Evolutionary conservation across 2,329 filamentous ascomycete genomes (phyloP).

Genomic region (Cladosporium sphaerospermum): DNA sequence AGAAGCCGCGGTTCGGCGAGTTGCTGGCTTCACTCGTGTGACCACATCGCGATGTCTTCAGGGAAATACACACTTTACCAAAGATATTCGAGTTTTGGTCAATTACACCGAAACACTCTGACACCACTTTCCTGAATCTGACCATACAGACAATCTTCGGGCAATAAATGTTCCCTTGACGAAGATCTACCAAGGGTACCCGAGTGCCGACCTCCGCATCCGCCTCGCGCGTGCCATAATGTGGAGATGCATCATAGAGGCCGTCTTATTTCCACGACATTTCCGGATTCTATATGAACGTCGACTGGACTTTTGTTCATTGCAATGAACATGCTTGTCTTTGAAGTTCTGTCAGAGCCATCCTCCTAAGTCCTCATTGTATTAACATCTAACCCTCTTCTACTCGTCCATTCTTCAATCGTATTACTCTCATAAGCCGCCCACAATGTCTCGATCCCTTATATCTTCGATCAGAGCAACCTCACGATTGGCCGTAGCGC

Average conservation of each 20-base stretch:
- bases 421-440: neutral
- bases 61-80: too few relatives aligned
- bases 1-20: neutral
- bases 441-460: neutral
- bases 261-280: slow-evolving; percentile 8
- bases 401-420: neutral
- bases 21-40: too few relatives aligned
- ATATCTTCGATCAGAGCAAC: neutral
- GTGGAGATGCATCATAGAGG: slow-evolving; percentile 5
- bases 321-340: neutral
- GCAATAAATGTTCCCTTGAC: neutral
- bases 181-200: neutral
- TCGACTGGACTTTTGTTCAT: neutral
- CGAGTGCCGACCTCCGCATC: slow-evolving; percentile 5
- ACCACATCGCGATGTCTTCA: too few relatives aligned
- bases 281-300: slow-evolving; percentile 1
- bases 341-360: neutral
- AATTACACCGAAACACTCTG: too few relatives aligned
- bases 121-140: too few relatives aligned
- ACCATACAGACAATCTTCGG: too few relatives aligned
- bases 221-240: slow-evolving; percentile 5
- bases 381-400: neutral
- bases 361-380: neutral
- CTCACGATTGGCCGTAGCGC: neutral
- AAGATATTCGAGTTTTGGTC: too few relatives aligned